Evolutionary conservation across 176 grass and related monocot species (phyloP).

Genomic region (Elymus sibiricus): DNA sequence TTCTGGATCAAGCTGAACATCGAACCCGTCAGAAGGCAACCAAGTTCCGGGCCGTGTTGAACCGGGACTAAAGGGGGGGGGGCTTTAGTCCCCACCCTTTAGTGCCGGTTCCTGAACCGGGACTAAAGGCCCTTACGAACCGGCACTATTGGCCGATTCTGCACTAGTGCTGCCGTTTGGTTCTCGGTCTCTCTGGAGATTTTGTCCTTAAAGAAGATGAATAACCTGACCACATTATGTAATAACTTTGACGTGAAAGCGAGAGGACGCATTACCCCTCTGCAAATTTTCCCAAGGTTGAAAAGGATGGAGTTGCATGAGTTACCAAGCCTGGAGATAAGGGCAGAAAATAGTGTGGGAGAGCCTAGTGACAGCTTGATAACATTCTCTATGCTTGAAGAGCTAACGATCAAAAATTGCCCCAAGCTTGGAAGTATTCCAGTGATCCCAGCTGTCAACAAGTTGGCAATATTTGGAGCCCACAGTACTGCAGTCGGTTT

Average conservation of each 20-base stretch:
- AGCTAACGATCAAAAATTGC: background rate
- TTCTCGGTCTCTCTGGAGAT: background rate
- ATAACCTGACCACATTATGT: background rate
- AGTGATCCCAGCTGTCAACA: background rate
- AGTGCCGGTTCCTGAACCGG: too few species aligned
- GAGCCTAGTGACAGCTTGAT: background rate
- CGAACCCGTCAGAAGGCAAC: too few species aligned
- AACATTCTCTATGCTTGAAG: background rate
- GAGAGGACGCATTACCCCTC: background rate
- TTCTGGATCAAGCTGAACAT: too few species aligned
- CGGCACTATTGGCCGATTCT: too few species aligned
- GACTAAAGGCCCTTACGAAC: too few species aligned
- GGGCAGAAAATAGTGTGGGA: background rate
- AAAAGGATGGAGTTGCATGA: rapidly evolving
- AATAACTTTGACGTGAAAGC: background rate
- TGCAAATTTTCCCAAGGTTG: background rate
- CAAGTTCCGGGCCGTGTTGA: too few species aligned
- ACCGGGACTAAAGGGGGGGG: too few species aligned
- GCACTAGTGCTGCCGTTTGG: too few species aligned
- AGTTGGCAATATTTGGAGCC: rapidly evolving
- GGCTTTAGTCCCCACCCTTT: too few species aligned
- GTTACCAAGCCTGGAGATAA: background rate
- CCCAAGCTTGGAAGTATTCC: background rate
- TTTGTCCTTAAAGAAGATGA: background rate
- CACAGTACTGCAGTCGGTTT: background rate